Evolutionary conservation across 1,284 basidiomycete genomes (phyloP).

Genomic region (Trichosporon inkin): DNA sequence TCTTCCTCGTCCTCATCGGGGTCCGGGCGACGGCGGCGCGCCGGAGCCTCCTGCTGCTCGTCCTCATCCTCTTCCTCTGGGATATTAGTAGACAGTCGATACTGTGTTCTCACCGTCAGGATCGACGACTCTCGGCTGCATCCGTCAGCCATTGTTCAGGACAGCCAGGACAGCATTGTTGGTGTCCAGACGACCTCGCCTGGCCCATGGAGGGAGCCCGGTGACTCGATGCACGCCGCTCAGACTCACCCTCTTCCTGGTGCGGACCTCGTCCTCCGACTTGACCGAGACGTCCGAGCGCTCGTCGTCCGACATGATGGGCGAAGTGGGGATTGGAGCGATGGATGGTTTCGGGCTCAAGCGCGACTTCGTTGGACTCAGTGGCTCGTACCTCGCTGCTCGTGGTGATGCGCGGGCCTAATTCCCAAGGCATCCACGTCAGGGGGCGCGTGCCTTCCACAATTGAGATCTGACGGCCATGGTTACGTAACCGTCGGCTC

Average conservation of each 20-base stretch:
- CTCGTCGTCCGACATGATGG: slow-evolving; percentile 36
- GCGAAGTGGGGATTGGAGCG: background rate
- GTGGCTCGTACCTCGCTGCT: too few relatives aligned
- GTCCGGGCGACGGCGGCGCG: slow-evolving; percentile 2
- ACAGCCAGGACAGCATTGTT: background rate
- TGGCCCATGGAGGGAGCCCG: background rate
- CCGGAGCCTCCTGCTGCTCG: slow-evolving; percentile 11
- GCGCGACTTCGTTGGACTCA: background rate
- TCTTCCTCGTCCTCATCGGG: slow-evolving; percentile 19
- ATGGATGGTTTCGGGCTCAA: slow-evolving; percentile 17
- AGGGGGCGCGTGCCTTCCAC: too few relatives aligned
- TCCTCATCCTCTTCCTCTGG: slow-evolving; percentile 28
- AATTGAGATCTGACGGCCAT: too few relatives aligned
- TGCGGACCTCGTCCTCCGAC: slow-evolving; percentile 25
- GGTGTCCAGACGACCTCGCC: background rate
- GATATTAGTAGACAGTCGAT: background rate
- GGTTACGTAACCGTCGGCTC: too few relatives aligned
- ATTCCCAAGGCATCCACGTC: too few relatives aligned
- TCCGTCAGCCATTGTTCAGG: background rate
- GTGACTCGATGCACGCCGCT: background rate
- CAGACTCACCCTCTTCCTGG: slow-evolving; percentile 41
- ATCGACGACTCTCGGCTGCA: slow-evolving; percentile 37
- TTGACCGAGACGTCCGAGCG: slow-evolving; percentile 22
- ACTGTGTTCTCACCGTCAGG: slow-evolving; percentile 34
- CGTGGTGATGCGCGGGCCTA: too few relatives aligned